Evolutionary conservation across 164 flowering plant genomes (phyloP).

Genomic region (Magnolia kwangsiensis): DNA sequence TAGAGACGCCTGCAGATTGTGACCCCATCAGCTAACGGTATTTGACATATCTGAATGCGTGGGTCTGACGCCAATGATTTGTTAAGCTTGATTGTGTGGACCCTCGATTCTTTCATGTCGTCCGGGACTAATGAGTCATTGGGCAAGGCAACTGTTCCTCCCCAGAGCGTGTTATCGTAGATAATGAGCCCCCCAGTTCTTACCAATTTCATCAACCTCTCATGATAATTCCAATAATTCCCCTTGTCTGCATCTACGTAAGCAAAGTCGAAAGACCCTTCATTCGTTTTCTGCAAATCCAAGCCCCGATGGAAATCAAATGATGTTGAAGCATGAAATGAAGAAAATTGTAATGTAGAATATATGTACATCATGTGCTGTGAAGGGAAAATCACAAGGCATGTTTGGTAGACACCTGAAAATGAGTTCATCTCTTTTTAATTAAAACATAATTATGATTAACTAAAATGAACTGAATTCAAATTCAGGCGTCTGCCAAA

Average conservation of each 20-base stretch:
- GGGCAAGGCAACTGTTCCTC: slow-evolving; percentile 15
- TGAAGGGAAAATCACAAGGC: too few relatives aligned
- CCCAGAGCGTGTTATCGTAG: slow-evolving; percentile 24
- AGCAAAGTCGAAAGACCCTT: slow-evolving; percentile 18
- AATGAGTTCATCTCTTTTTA: too few relatives aligned
- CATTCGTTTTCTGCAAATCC: slow-evolving; percentile 9
- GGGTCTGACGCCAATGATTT: slow-evolving; percentile 16
- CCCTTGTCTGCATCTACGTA: slow-evolving; percentile 26
- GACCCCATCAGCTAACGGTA: slow-evolving; percentile 22
- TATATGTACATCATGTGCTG: too few relatives aligned
- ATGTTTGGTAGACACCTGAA: too few relatives aligned
- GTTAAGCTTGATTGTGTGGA: slow-evolving; percentile 10
- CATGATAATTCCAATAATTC: slow-evolving; percentile 18
- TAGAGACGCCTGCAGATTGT: slow-evolving; percentile 15
- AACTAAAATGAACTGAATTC: too few relatives aligned
- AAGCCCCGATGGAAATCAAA: too few relatives aligned
- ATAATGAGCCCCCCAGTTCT: slow-evolving; percentile 22
- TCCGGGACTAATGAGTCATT: background rate
- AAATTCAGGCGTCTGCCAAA: too few relatives aligned
- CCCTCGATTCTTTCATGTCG: background rate
- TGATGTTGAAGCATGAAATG: too few relatives aligned
- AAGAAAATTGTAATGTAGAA: too few relatives aligned
- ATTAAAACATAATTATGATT: too few relatives aligned
- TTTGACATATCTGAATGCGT: slow-evolving; percentile 17
- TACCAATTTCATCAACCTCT: slow-evolving; percentile 19